Percentiles rank a stretch among this genome's conserved stretches.
These are phyloP conservation scores for Malus hybrid DNA, from an alignment of 331 rosid genomes.

Conservation along the genomic window DNA sequence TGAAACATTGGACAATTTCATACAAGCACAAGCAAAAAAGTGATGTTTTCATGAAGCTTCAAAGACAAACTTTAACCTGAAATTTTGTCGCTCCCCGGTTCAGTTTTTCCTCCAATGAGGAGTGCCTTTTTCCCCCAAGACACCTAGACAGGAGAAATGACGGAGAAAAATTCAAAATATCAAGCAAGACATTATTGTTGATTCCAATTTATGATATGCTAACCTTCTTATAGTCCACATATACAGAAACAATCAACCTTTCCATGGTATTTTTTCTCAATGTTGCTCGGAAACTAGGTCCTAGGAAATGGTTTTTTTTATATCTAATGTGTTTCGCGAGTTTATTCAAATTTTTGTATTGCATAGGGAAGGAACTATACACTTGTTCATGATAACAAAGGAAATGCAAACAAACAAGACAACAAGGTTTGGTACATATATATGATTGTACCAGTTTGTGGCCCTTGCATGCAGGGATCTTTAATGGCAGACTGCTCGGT, in stretches of 20 bases:
- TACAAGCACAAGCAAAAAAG: not conserved
- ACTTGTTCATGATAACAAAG: not conserved
- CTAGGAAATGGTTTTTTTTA: not conserved
- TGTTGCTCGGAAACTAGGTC: not conserved
- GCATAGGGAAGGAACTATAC: not conserved
- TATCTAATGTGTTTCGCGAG: not conserved
- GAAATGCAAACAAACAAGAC: not conserved
- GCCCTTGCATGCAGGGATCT: conserved; percentile 99
- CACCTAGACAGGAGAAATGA: conserved; percentile 36
- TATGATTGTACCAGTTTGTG: conserved; percentile 60
- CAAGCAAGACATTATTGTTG: not conserved
- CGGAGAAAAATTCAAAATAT: not conserved
- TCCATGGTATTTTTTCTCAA: not conserved
- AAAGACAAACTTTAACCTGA: conserved; percentile 42
- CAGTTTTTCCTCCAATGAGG: conserved; percentile 86
- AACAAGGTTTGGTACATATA: not conserved
- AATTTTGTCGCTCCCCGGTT: conserved; percentile 67
- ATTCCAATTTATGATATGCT: not conserved
- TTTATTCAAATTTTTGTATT: not conserved
- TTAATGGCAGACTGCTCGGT: conserved; percentile 84
- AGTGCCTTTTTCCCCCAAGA: conserved; percentile 83
- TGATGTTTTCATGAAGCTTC: not conserved
- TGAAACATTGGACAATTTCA: not conserved
- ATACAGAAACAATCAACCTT: not conserved
- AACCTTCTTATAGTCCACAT: not conserved